Evolutionary conservation across 768 basidiomycete genomes (phyloP).

Genomic region (Auriscalpium vulgare): DNA sequence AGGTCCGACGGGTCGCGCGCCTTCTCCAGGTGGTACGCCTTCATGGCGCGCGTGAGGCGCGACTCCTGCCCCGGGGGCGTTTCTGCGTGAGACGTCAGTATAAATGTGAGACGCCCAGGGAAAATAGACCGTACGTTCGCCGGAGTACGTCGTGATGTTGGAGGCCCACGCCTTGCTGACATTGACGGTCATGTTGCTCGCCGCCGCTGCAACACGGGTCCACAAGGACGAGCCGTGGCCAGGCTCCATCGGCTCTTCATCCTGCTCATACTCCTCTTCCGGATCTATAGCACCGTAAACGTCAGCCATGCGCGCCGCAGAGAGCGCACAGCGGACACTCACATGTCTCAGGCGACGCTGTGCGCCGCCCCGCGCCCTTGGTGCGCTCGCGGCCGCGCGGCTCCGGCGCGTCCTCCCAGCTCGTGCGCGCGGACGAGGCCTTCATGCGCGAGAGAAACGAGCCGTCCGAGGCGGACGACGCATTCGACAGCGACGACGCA

Average conservation of each 20-base stretch:
- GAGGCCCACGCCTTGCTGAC: conserved; percentile 49
- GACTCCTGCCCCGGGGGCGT: conserved; percentile 51
- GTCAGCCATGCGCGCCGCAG: too few species aligned
- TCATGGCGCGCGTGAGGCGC: conserved; percentile 56
- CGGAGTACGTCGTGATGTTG: conserved; percentile 5
- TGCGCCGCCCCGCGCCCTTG: not conserved
- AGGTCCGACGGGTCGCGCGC: conserved; percentile 49
- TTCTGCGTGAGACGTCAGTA: conserved; percentile 21
- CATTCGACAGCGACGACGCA: conserved; percentile 12
- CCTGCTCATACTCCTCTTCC: conserved; percentile 3
- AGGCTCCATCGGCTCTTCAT: conserved; percentile 9
- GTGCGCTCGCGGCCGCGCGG: not conserved
- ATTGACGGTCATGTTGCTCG: conserved; percentile 45
- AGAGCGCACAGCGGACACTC: not conserved
- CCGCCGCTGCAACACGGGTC: conserved; percentile 47
- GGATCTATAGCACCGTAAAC: not conserved
- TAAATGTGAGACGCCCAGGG: not conserved
- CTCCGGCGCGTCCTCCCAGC: conserved; percentile 32
- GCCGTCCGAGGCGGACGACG: conserved; percentile 19
- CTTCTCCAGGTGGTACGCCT: conserved; percentile 57
- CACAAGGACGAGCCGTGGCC: conserved; percentile 43
- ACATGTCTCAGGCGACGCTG: not conserved
- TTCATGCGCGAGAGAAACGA: conserved; percentile 33
- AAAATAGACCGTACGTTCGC: conserved; percentile 7
- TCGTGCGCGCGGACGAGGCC: conserved; percentile 33